Conservation (phyloP, 1,284 basidiomycete species). For the Malassezia slooffiae region DNA sequence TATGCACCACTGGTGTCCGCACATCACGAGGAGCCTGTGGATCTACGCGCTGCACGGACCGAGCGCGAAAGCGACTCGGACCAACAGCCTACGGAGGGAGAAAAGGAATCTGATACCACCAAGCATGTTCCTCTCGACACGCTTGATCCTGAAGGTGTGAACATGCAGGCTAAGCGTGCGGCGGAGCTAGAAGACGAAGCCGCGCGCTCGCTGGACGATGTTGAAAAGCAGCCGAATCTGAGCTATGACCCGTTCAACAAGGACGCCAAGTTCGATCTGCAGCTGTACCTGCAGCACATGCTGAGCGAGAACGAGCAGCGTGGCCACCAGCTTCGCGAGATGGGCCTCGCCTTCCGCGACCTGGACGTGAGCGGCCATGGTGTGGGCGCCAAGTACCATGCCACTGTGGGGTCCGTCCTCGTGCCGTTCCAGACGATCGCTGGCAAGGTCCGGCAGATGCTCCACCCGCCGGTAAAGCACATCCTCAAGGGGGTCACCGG, state of each 20-base stretch:
- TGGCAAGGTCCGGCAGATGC: constrained; percentile 14
- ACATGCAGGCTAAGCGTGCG: constrained; percentile 1
- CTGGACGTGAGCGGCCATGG: constrained; percentile 29
- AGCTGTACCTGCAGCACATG: constrained; percentile 33
- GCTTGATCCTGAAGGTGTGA: constrained; percentile 11
- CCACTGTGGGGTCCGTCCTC: constrained; percentile 21
- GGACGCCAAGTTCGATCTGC: constrained; percentile 44
- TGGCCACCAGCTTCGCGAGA: constrained; percentile 23
- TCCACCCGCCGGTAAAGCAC: constrained; percentile 27
- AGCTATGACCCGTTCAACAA: constrained; percentile 26
- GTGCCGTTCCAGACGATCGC: constrained; percentile 18
- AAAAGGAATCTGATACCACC: too few species aligned
- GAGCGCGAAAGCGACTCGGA: too few species aligned
- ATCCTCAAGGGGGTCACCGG: constrained; percentile 31
- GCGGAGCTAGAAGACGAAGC: neutral
- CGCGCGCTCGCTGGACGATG: neutral
- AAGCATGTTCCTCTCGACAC: constrained; percentile 6
- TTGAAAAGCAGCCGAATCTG: neutral
- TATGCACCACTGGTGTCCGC: too few species aligned
- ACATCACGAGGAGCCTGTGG: too few species aligned
- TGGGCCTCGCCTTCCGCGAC: constrained; percentile 22
- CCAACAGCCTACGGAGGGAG: constrained; percentile 11
- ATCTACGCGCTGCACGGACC: too few species aligned
- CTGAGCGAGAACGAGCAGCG: constrained; percentile 24
- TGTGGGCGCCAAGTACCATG: constrained; percentile 21